phyloP scores from a whole-genome alignment of 768 basidiomycete species.

The Lactarius tabidus region DNA sequence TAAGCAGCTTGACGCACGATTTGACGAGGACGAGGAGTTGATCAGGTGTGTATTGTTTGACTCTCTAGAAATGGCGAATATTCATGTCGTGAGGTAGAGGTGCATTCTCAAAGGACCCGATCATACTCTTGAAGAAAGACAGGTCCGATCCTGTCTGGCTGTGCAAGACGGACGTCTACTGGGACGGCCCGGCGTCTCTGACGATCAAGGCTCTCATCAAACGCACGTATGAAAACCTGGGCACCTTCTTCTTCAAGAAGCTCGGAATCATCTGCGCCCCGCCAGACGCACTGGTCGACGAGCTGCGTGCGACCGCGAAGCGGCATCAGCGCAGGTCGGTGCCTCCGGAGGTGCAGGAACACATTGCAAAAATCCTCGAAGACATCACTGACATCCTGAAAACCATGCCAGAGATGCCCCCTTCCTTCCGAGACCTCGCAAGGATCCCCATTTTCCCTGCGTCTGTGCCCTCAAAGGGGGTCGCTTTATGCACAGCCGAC shows the following conservation, averaged over 20 bases:
- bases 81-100: constrained; percentile 4
- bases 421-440: constrained; percentile 9
- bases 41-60: constrained; percentile 25
- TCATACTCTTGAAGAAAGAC: constrained; percentile 16
- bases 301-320: constrained; percentile 17
- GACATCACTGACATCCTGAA: constrained; percentile 20
- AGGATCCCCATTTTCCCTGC: constrained; percentile 21
- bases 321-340: constrained; percentile 1
- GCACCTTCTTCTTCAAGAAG: constrained; percentile 24
- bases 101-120: constrained; percentile 19
- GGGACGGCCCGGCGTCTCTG: constrained; percentile 26
- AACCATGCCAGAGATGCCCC: neutral
- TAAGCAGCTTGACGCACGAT: constrained; percentile 27
- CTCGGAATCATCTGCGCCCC: constrained; percentile 21
- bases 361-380: constrained; percentile 21
- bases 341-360: neutral
- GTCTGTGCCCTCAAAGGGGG: constrained; percentile 1
- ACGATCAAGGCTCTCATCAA: constrained; percentile 25
- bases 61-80: neutral
- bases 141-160: constrained; percentile 19
- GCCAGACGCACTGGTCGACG: constrained; percentile 23
- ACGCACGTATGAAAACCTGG: constrained; percentile 16
- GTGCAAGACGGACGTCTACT: constrained; percentile 19
- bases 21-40: constrained; percentile 24
- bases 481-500: constrained; percentile 6